A percentile compares a stretch with the other conserved stretches of the same genome.
phyloP scores from a whole-genome alignment of 2,329 filamentous ascomycete species.

The Arachnomyces sp. region DNA sequence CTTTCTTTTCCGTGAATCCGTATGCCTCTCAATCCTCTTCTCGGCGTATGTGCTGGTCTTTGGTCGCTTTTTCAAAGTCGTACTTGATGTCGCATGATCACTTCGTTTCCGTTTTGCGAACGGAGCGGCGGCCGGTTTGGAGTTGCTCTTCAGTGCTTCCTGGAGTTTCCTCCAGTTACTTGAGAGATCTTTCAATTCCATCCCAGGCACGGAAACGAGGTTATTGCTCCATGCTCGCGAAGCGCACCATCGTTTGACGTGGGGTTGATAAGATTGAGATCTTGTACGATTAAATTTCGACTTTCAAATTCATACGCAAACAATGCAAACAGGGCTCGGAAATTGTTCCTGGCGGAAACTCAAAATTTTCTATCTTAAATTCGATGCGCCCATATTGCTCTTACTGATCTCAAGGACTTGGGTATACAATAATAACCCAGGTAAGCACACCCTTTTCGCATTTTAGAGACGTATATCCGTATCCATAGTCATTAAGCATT shows the following conservation, averaged over 20 bases:
- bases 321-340: conserved; percentile 9
- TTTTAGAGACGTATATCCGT: background rate
- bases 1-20: conserved; percentile 7
- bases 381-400: no score
- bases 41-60: background rate
- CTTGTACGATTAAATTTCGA: conserved; percentile 7
- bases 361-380: no score
- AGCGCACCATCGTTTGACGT: conserved; percentile 12
- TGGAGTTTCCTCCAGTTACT: conserved; percentile 47
- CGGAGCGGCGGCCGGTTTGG: conserved; percentile 13
- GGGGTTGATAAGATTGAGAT: conserved; percentile 9
- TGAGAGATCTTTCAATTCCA: conserved; percentile 40
- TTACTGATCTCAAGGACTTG: no score
- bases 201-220: conserved; percentile 17
- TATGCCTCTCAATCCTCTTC: conserved; percentile 5
- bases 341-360: no score
- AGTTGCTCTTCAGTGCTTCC: conserved; percentile 33
- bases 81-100: conserved; percentile 6
- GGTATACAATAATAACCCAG: no score
- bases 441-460: background rate
- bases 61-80: conserved; percentile 15
- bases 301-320: conserved; percentile 8
- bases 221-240: no score
- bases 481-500: background rate
- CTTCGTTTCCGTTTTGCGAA: conserved; percentile 25